Evolutionary conservation across 805 yeast genomes (phyloP).

Genomic region (Yueomyces sp.): DNA sequence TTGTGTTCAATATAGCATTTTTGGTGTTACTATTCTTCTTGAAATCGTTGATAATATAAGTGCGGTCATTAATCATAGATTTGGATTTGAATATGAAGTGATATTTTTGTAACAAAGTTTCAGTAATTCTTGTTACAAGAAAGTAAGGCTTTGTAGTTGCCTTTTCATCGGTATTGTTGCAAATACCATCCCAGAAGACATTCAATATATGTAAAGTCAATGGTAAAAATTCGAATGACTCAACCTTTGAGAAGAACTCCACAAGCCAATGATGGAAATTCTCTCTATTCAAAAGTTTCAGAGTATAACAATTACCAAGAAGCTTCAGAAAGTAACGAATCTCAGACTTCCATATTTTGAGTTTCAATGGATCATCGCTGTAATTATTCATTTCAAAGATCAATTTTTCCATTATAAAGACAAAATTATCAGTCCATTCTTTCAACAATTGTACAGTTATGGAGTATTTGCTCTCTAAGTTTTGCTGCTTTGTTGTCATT

Average conservation of each 20-base stretch:
- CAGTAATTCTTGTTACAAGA: slow-evolving; percentile 52
- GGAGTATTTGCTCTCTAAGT: slow-evolving; percentile 2
- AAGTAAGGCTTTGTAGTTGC: slow-evolving; percentile 14
- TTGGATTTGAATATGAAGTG: slow-evolving; percentile 24
- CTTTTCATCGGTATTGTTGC: slow-evolving; percentile 28
- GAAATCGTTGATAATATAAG: slow-evolving; percentile 25
- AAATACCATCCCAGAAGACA: slow-evolving; percentile 60
- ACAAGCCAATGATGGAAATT: slow-evolving; percentile 53
- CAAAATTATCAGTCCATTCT: slow-evolving; percentile 85
- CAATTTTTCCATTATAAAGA: slow-evolving; percentile 31
- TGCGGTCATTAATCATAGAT: slow-evolving; percentile 25
- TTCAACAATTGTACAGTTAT: slow-evolving; percentile 42
- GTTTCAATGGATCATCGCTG: slow-evolving; percentile 17
- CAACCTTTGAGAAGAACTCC: slow-evolving; percentile 32
- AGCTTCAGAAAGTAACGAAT: slow-evolving; percentile 50
- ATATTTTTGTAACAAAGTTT: slow-evolving; percentile 38
- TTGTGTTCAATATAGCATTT: slow-evolving; percentile 13
- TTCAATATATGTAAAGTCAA: slow-evolving; percentile 39
- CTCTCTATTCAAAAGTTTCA: slow-evolving; percentile 49
- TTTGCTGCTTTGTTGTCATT: slow-evolving; percentile 6
- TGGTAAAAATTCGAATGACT: slow-evolving; percentile 30
- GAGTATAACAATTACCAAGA: slow-evolving; percentile 52
- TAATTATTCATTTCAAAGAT: slow-evolving; percentile 22
- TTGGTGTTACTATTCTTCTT: slow-evolving; percentile 24
- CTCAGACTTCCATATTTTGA: slow-evolving; percentile 30